phyloP scores from a whole-genome alignment of 805 yeast species.

The Maudiozyma bulderi region DNA sequence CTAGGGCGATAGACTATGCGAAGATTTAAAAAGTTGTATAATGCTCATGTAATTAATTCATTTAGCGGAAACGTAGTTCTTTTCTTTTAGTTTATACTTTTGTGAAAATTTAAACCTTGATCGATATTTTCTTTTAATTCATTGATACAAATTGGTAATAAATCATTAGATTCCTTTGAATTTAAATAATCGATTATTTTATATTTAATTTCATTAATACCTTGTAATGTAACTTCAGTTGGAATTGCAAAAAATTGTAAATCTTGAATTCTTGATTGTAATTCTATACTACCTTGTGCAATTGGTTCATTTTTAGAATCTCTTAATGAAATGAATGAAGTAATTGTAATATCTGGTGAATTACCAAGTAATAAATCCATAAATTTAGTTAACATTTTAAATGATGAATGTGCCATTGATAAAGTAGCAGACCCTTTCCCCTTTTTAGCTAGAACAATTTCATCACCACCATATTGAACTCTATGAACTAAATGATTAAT shows the following conservation, averaged over 20 bases:
- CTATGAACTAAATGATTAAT: conserved; percentile 64
- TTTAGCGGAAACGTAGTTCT: neutral
- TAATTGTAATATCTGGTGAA: conserved; percentile 36
- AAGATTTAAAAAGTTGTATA: no score
- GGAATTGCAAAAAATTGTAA: conserved; percentile 54
- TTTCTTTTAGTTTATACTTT: neutral
- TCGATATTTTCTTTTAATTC: conserved; percentile 17
- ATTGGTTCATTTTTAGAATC: conserved; percentile 39
- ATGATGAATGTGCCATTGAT: conserved; percentile 94
- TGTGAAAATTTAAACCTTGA: conserved; percentile 10
- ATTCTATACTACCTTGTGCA: conserved; percentile 14
- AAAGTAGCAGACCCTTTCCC: conserved; percentile 93
- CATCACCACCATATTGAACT: conserved; percentile 95
- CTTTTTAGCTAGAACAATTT: conserved; percentile 88
- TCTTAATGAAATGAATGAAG: conserved; percentile 42
- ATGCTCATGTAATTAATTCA: no score
- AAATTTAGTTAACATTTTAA: conserved; percentile 54
- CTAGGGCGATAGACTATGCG: no score
- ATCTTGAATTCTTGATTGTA: conserved; percentile 12
- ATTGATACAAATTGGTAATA: conserved; percentile 19
- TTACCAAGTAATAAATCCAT: conserved; percentile 28
- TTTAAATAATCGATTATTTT: conserved; percentile 41
- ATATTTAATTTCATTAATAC: conserved; percentile 46
- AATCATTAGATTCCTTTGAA: conserved; percentile 40
- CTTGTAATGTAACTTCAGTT: conserved; percentile 42